Conservation (phyloP, 2,329 filamentous ascomycete genomes). For the Nemania abortiva region DNA sequence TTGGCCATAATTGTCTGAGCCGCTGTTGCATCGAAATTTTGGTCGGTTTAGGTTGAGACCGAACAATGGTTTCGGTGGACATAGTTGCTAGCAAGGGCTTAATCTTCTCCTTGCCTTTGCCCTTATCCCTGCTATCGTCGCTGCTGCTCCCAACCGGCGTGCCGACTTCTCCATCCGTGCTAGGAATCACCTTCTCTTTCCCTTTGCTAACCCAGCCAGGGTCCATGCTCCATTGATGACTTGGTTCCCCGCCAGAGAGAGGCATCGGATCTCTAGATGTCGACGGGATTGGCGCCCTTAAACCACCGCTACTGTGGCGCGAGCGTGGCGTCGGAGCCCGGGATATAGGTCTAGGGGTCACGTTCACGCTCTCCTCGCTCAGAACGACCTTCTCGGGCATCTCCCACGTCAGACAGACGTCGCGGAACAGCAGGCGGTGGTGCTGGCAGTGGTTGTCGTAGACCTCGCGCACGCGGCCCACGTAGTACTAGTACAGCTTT, state of each 20-base stretch:
- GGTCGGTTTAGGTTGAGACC: conserved; percentile 11
- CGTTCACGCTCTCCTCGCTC: conserved; percentile 21
- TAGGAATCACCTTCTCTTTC: conserved; percentile 24
- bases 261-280: conserved; percentile 8
- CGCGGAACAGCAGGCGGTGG: conserved; percentile 34
- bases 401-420: conserved; percentile 30
- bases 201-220: conserved; percentile 14
- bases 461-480: conserved; percentile 33
- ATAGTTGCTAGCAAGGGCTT: not conserved
- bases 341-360: not conserved
- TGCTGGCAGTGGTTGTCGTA: conserved; percentile 37
- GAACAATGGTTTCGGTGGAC: not conserved
- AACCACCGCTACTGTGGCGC: conserved; percentile 19
- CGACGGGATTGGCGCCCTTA: conserved; percentile 1
- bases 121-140: conserved; percentile 2
- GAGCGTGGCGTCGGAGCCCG: conserved; percentile 16
- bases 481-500: conserved; percentile 42
- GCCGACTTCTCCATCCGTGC: not conserved
- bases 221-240: not conserved
- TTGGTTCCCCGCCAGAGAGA: not conserved
- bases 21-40: conserved; percentile 32
- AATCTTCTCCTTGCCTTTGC: not conserved
- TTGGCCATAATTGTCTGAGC: conserved; percentile 25
- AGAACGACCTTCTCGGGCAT: conserved; percentile 29
- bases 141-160: not conserved